Base-by-base conservation (phyloP, 331 rosid genomes). In the Phaseolus coccineus region DNA sequence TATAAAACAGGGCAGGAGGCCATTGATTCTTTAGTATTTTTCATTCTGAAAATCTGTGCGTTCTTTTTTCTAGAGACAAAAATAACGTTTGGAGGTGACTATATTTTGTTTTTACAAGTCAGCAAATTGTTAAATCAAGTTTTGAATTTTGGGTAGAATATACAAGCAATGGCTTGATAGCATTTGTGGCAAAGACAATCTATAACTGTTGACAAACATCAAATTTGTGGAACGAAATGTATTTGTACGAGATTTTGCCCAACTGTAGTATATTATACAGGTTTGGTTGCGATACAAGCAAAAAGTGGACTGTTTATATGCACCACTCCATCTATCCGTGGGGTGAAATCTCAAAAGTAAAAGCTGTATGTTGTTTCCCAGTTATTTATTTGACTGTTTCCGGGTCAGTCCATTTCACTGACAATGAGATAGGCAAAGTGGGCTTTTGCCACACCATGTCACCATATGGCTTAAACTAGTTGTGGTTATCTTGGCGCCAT, bases 391-490 rank as follows among this genome's bases (percentile, higher is more conserved):
- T 51, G 63, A 63, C 47, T 39, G 30, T 59, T 56, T 47, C 15
- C 0, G 13, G 52, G 22, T 39, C 16, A 5, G 4, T 65, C 71
- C 74, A 61, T 51, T 77, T 77, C 66, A 53, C 14, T 51, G 62
- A 61, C 27, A 76, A 48, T 57, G 48, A 68, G 48, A 61, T 4
- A 46, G 22, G 15, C 31, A 55, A 73, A 50, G 14, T 46, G 69
- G 81, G 74, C 51, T 55, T 77, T 46, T 53, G 69, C 27, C 81
- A 46, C 53, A 24, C 55, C 72, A 67, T 66, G 52, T 66, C 69
- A 52, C 66, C 48, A 28, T 5, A 71, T 72, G 69, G 80, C 83
- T 73, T 70, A 77, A 64, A 70, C 55, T 51, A 15, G 68, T n/a
- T 31, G 46, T 3, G 4, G 37, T 9, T 30, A 53, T 77, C 73